Evolutionary conservation across 164 flowering plant genomes (phyloP).

Genomic region (Sedum album): DNA sequence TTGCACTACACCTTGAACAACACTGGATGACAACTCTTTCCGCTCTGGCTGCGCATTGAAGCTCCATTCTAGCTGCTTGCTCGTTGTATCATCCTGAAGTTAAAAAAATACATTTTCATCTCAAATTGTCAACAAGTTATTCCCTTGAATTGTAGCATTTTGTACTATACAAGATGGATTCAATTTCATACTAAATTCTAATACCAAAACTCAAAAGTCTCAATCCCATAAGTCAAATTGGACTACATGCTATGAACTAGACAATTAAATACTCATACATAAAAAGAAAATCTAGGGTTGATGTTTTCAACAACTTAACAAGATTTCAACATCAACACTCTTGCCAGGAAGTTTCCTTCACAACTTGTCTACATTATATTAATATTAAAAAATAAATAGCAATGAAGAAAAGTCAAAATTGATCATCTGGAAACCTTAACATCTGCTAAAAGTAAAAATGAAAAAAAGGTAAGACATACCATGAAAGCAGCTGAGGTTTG

Average conservation of each 20-base stretch:
- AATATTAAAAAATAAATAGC: neutral
- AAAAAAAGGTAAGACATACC: neutral
- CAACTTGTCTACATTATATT: neutral
- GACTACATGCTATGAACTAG: neutral
- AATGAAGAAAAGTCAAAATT: neutral
- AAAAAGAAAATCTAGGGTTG: neutral
- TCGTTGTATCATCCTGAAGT: constrained; percentile 6
- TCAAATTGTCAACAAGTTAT: too few species aligned
- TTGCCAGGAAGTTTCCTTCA: neutral
- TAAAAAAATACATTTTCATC: neutral
- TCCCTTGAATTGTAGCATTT: neutral
- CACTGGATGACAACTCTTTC: neutral
- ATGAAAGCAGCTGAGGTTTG: constrained; percentile 2
- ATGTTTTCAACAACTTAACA: neutral
- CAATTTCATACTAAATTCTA: too few species aligned
- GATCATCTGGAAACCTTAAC: neutral
- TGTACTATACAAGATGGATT: neutral
- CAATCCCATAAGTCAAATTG: neutral
- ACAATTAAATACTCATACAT: neutral
- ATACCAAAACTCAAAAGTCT: too few species aligned
- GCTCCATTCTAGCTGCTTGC: constrained; percentile 8
- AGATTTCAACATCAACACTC: neutral
- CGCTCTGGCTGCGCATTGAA: neutral
- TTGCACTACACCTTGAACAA: neutral
- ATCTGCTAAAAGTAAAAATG: constrained; percentile 11